Evolutionary conservation across 108 stramenopile species (phyloP).

Genomic region (Cyclotella choctawhatcheeana): DNA sequence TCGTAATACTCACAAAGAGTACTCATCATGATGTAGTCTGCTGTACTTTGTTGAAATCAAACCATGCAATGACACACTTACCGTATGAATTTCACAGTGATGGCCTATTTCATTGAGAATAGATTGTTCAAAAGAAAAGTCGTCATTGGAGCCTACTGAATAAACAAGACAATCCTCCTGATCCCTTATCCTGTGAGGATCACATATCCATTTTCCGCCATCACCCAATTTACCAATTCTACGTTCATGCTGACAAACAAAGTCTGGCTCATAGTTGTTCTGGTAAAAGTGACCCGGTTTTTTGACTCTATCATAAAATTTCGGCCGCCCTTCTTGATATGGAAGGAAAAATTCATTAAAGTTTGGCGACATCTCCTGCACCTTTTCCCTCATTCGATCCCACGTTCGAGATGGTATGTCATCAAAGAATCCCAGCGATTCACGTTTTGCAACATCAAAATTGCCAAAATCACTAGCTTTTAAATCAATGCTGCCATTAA

Average conservation of each 20-base stretch:
- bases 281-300: slow-evolving; percentile 20
- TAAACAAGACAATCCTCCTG: slow-evolving; percentile 53
- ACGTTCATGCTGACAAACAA: slow-evolving; percentile 41
- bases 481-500: too few species aligned
- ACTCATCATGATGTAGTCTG: too few species aligned
- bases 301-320: not conserved
- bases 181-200: slow-evolving; percentile 43
- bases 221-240: slow-evolving; percentile 22
- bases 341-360: slow-evolving; percentile 1
- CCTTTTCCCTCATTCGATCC: not conserved
- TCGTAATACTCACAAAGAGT: too few species aligned
- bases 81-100: slow-evolving; percentile 46
- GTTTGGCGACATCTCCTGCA: slow-evolving; percentile 13
- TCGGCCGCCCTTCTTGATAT: not conserved
- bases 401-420: slow-evolving; percentile 7
- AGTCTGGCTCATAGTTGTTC: slow-evolving; percentile 54
- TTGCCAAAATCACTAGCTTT: too few species aligned
- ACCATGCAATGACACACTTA: too few species aligned
- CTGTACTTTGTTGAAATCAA: too few species aligned
- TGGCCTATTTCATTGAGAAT: slow-evolving; percentile 25
- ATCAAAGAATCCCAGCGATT: slow-evolving; percentile 15
- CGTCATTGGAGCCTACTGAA: slow-evolving; percentile 49
- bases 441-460: slow-evolving; percentile 15
- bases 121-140: slow-evolving; percentile 49
- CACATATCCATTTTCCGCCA: slow-evolving; percentile 60